Percentiles rank a stretch among this genome's conserved stretches.
Conservation (phyloP, 345 rosid genomes). For the Moricandia moricandioides region DNA sequence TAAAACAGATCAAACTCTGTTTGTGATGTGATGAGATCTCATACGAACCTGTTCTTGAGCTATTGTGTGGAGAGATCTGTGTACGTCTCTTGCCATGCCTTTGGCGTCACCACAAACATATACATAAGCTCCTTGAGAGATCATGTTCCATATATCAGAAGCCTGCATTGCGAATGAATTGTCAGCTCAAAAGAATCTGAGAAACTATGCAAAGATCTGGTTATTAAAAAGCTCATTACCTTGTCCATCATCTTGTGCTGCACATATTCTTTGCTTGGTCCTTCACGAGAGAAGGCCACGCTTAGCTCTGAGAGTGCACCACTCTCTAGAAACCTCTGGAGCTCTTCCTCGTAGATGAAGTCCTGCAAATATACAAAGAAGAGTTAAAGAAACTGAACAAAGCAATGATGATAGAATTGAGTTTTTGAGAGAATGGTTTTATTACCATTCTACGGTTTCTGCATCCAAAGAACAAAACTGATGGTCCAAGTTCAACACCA, state of each 20-base stretch:
- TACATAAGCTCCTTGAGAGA: slow-evolving; percentile 74
- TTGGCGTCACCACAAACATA: slow-evolving; percentile 99
- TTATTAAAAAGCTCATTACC: slow-evolving; percentile 36
- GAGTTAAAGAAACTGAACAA: slow-evolving; percentile 14
- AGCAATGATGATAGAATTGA: neutral
- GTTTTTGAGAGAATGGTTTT: neutral
- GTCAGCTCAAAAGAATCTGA: neutral
- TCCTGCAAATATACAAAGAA: slow-evolving; percentile 48
- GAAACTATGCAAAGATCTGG: neutral
- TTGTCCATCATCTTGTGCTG: slow-evolving; percentile 91
- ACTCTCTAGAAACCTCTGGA: slow-evolving; percentile 54
- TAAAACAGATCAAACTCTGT: neutral
- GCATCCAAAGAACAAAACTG: slow-evolving; percentile 89
- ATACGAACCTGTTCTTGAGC: slow-evolving; percentile 74
- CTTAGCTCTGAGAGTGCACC: slow-evolving; percentile 81
- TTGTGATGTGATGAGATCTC: slow-evolving; percentile 6
- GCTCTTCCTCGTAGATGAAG: slow-evolving; percentile 86
- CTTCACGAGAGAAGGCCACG: slow-evolving; percentile 94
- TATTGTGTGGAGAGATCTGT: slow-evolving; percentile 81
- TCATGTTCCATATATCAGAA: slow-evolving; percentile 71
- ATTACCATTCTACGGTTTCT: slow-evolving; percentile 77
- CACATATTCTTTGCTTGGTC: slow-evolving; percentile 91
- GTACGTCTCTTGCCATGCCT: slow-evolving; percentile 98
- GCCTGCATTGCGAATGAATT: slow-evolving; percentile 48
- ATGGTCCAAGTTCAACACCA: slow-evolving; percentile 77